Evolutionary conservation across 345 rosid genomes (phyloP).

Genomic region (Alliaria petiolata): DNA sequence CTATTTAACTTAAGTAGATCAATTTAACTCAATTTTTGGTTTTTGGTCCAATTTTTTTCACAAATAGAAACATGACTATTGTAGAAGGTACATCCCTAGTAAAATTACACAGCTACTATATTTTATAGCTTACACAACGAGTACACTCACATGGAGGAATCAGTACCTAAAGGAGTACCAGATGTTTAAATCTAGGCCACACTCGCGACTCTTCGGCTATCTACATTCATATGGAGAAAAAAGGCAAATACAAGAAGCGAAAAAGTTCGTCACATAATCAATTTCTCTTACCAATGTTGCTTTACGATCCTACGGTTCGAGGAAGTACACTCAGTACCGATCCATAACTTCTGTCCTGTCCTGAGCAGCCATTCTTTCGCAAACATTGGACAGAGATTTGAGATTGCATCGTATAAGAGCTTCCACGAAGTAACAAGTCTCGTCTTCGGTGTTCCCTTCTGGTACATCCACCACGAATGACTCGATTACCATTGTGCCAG

Average conservation of each 20-base stretch:
- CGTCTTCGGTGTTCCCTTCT: slow-evolving; percentile 82
- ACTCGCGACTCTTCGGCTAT: slow-evolving; percentile 8
- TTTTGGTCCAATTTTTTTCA: not conserved
- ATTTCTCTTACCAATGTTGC: not conserved
- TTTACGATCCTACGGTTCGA: not conserved
- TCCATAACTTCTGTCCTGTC: slow-evolving; percentile 32
- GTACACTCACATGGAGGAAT: not conserved
- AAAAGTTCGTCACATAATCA: not conserved
- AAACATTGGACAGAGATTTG: slow-evolving; percentile 77
- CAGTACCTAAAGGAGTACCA: not conserved
- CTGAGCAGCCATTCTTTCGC: slow-evolving; percentile 82
- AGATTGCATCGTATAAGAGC: slow-evolving; percentile 86
- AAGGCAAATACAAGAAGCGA: not conserved
- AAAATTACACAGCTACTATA: not conserved
- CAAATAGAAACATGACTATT: not conserved
- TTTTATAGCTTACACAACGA: slow-evolving; percentile 1
- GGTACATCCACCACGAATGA: slow-evolving; percentile 92
- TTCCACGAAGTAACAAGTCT: slow-evolving; percentile 82
- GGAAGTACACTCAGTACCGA: slow-evolving; percentile 15
- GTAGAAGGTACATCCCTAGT: not conserved
- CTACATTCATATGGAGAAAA: not conserved
- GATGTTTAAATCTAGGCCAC: not conserved
- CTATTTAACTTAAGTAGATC: too few relatives aligned
- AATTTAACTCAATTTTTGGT: not conserved
- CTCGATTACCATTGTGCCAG: slow-evolving; percentile 82